These are phyloP conservation scores for Candida sonorensis DNA, from an alignment of 805 yeast species.

Conservation along the genomic window DNA sequence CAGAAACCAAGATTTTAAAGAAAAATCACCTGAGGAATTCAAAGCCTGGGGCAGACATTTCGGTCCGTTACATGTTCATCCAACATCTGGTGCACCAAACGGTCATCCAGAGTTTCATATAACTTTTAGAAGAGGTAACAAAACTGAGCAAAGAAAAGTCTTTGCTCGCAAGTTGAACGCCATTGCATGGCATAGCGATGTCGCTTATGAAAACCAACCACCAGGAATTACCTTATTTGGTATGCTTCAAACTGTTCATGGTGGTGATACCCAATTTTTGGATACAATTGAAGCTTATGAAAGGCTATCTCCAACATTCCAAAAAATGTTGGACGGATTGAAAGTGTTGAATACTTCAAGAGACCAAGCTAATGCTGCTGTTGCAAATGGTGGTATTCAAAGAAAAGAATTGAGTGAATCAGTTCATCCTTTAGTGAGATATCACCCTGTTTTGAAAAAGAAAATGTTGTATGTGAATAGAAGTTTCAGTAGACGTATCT, in stretches of 20 bases:
- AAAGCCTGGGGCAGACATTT: slow-evolving; percentile 52
- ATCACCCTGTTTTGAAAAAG: slow-evolving; percentile 59
- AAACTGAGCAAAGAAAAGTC: slow-evolving; percentile 29
- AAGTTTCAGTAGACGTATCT: slow-evolving; percentile 54
- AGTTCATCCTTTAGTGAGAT: slow-evolving; percentile 58
- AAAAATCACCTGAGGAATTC: slow-evolving; percentile 39
- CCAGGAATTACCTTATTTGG: slow-evolving; percentile 63
- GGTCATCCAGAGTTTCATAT: slow-evolving; percentile 52
- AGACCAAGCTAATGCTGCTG: slow-evolving; percentile 56
- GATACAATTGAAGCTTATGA: slow-evolving; percentile 61
- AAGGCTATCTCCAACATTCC: slow-evolving; percentile 56
- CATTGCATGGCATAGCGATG: slow-evolving; percentile 63
- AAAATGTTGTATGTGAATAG: slow-evolving; percentile 49
- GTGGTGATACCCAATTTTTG: slow-evolving; percentile 70
- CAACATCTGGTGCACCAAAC: slow-evolving; percentile 63
- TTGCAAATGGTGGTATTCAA: slow-evolving; percentile 46
- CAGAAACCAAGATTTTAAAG: slow-evolving; percentile 57
- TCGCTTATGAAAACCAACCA: slow-evolving; percentile 64
- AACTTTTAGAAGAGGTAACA: slow-evolving; percentile 42
- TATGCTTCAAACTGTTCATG: slow-evolving; percentile 44
- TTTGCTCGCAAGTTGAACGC: slow-evolving; percentile 30
- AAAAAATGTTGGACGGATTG: slow-evolving; percentile 48
- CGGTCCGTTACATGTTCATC: slow-evolving; percentile 67
- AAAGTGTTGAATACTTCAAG: slow-evolving; percentile 60
- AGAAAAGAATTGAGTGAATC: slow-evolving; percentile 55